Evolutionary conservation across 495 filamentous ascomycete species (phyloP), one percentile per base, ranked within the genome.

Genomic region (Geoglossum glabrum): DNA sequence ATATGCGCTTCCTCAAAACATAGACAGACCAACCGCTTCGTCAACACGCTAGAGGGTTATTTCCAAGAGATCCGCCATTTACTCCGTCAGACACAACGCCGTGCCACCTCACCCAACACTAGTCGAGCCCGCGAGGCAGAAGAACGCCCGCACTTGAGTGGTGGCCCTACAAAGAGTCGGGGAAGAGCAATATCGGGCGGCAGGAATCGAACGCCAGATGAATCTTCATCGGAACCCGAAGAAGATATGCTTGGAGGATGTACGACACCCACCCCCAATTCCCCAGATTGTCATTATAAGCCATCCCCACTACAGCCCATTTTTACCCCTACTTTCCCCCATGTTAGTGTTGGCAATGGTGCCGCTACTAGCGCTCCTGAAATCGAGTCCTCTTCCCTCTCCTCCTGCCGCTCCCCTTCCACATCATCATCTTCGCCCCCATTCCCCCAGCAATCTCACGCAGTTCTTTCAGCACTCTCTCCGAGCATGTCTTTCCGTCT

Each of bases 1-100:
- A 93, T 98, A 67, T 96, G 92, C 67, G 89, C 90, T 0, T 83
- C 80, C 11, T 88, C 83, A 51, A 95, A 95, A 66, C 92, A 98
- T 65, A 73, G 92, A 10, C 92, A 98, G 70, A 98, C 92, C 0
- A 81, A 81, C 60, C 82, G 92, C 4, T 87, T 90, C 62, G 81
- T 97, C 60, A 86, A 96, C 59, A 84, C 87, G 0, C 72, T 98
- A 3, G 92, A 97, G 69, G 78, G 73, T 43, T 98, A 97, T 67
- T 77, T 98, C 33, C 71, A 90, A 13, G 92, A 98, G 70, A 86
- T 96, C 47, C 76, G 93, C 6, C 85, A 90, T 62, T 73, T 96
- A 61, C 66, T 98, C 56, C 73, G 84, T 13, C 75, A 82, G 46
- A 80, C 80, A 0, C 80, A 78, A 54, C 74, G 72, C 59, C 79